Percentiles rank a stretch among this genome's conserved stretches.
These are phyloP conservation scores for Neopestalotiopsis sp. DNA, from an alignment of 2,329 filamentous ascomycete genomes.

Conservation along the genomic window DNA sequence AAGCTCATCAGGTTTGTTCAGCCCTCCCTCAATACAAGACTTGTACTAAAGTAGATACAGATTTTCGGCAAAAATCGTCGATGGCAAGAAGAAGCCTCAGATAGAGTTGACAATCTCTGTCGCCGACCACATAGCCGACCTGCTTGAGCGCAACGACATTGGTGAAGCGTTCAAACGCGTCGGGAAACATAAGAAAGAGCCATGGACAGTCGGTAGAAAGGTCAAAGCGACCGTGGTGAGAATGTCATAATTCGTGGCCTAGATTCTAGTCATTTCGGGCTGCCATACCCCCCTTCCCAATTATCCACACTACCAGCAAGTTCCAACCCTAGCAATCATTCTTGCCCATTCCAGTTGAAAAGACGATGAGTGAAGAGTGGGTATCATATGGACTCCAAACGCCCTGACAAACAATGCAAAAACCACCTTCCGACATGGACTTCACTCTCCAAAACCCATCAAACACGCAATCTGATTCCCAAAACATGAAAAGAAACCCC, in stretches of 20 bases:
- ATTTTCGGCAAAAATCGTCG: constrained; percentile 26
- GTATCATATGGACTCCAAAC: constrained; percentile 11
- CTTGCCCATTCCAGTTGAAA: neutral
- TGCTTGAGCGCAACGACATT: constrained; percentile 29
- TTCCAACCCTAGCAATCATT: neutral
- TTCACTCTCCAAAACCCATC: neutral
- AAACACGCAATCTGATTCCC: neutral
- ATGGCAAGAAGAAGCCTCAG: constrained; percentile 35
- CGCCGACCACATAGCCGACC: constrained; percentile 24
- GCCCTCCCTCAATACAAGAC: neutral
- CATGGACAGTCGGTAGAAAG: constrained; percentile 27
- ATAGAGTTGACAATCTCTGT: constrained; percentile 33
- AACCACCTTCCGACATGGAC: neutral
- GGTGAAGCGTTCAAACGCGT: constrained; percentile 31
- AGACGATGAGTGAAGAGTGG: neutral
- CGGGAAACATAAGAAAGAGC: constrained; percentile 29
- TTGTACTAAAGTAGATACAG: constrained; percentile 22
- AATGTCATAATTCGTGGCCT: neutral
- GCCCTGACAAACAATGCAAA: neutral
- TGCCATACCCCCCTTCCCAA: neutral
- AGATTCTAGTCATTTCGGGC: neutral
- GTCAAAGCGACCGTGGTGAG: constrained; percentile 28
- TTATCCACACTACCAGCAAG: neutral
- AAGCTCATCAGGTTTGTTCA: constrained; percentile 46
- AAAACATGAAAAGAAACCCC: neutral